These are phyloP conservation scores for Neurospora sp. DNA, from an alignment of 2,329 filamentous ascomycete species.

Conservation along the genomic window DNA sequence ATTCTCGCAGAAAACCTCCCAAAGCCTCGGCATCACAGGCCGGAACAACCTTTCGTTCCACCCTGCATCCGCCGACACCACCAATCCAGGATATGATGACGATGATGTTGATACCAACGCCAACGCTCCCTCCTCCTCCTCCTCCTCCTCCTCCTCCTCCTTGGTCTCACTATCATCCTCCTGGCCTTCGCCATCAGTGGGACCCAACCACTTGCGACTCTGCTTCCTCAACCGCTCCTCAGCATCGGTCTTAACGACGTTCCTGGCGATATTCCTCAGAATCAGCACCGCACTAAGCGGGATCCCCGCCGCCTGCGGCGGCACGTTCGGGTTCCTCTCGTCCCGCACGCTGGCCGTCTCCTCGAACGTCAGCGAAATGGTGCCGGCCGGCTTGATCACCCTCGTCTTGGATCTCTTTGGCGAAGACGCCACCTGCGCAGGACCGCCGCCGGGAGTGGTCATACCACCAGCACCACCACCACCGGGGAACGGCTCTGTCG, in stretches of 20 bases:
- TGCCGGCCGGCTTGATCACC: slow-evolving; percentile 45
- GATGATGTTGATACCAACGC: slow-evolving; percentile 1
- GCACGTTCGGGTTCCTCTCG: slow-evolving; percentile 47
- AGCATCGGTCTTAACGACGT: slow-evolving; percentile 50
- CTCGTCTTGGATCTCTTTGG: slow-evolving; percentile 28
- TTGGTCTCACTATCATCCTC: not conserved
- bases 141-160: not conserved
- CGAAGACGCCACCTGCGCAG: slow-evolving; percentile 1
- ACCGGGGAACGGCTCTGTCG: not conserved
- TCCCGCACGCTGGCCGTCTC: slow-evolving; percentile 47
- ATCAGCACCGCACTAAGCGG: slow-evolving; percentile 71
- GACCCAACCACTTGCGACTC: slow-evolving; percentile 20
- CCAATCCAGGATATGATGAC: slow-evolving; percentile 18
- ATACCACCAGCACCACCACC: not conserved
- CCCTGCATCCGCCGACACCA: slow-evolving; percentile 33
- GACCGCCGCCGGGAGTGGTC: not conserved
- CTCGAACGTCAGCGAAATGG: slow-evolving; percentile 43
- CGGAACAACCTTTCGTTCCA: slow-evolving; percentile 63
- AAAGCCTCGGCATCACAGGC: slow-evolving; percentile 53
- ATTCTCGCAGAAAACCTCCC: slow-evolving; percentile 63
- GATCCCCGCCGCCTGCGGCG: slow-evolving; percentile 61
- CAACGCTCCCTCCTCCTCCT: slow-evolving; percentile 12
- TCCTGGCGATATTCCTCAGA: slow-evolving; percentile 66
- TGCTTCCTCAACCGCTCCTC: slow-evolving; percentile 44
- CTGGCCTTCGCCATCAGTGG: slow-evolving; percentile 4